A percentile compares a stretch with the other conserved stretches of the same genome.
phyloP scores from a whole-genome alignment of 2,329 filamentous ascomycete genomes.

The Ophiostoma sp. region DNA sequence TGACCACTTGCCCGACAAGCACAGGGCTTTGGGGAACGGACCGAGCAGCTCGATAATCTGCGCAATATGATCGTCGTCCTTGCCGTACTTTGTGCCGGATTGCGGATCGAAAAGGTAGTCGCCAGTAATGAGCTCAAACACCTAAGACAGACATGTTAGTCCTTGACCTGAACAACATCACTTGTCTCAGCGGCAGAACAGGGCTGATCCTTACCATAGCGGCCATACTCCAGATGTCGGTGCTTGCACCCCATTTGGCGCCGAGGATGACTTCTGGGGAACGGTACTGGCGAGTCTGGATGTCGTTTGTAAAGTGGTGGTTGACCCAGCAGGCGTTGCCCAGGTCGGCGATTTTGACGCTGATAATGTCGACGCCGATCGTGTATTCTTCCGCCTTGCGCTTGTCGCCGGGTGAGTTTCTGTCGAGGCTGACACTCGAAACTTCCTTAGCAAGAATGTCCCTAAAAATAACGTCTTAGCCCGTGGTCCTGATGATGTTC shows the following conservation, averaged over 20 bases:
- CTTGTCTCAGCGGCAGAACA: slow-evolving; percentile 37
- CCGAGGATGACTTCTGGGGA: slow-evolving; percentile 96
- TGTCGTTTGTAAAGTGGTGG: slow-evolving; percentile 98
- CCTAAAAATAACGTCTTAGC: slow-evolving; percentile 39
- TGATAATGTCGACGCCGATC: slow-evolving; percentile 67
- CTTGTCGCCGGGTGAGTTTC: slow-evolving; percentile 57
- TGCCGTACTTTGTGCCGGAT: slow-evolving; percentile 97
- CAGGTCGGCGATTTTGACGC: slow-evolving; percentile 96
- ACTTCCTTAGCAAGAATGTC: slow-evolving; percentile 89
- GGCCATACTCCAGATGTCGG: slow-evolving; percentile 99
- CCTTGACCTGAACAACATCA: slow-evolving; percentile 9
- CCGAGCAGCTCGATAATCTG: slow-evolving; percentile 97
- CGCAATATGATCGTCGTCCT: slow-evolving; percentile 98
- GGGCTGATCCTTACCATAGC: slow-evolving; percentile 59
- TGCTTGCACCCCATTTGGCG: slow-evolving; percentile 98
- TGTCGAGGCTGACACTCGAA: slow-evolving; percentile 89
- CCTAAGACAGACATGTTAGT: background rate
- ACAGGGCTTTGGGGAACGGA: slow-evolving; percentile 86
- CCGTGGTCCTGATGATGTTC: background rate
- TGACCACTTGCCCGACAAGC: slow-evolving; percentile 90
- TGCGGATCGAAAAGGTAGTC: slow-evolving; percentile 98
- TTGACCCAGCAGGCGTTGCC: slow-evolving; percentile 98
- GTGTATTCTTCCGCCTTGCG: slow-evolving; percentile 52
- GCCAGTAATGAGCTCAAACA: slow-evolving; percentile 91
- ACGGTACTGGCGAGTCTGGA: slow-evolving; percentile 94